A percentile compares a stretch with the other conserved stretches of the same genome.
These are phyloP conservation scores for Phycomyces nitens DNA, from an alignment of 192 early-diverging fungal species.

Conservation along the genomic window DNA sequence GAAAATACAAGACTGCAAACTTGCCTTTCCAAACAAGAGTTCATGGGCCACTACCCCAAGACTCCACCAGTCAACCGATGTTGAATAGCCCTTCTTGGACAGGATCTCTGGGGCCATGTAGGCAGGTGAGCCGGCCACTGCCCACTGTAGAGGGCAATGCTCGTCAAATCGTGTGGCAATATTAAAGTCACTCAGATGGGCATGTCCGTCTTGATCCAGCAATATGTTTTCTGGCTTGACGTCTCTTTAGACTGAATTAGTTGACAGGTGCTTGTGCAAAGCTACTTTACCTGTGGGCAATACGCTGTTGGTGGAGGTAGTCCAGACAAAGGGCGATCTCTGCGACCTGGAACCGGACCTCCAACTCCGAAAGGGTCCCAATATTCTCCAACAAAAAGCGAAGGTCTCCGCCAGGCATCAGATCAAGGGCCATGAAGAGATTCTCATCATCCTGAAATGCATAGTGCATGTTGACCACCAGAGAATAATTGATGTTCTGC, in stretches of 20 bases:
- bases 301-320: conserved; percentile 65
- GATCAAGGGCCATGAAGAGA: conserved; percentile 89
- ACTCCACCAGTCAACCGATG: conserved; percentile 73
- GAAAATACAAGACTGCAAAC: conserved; percentile 31
- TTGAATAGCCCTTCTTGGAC: conserved; percentile 47
- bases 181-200: conserved; percentile 84
- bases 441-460: conserved; percentile 95
- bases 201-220: conserved; percentile 73
- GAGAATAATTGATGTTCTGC: conserved; percentile 79
- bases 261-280: no score
- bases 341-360: conserved; percentile 69
- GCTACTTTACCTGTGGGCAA: conserved; percentile 60
- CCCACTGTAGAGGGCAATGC: conserved; percentile 62
- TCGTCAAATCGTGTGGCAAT: conserved; percentile 71
- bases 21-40: conserved; percentile 71
- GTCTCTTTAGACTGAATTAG: conserved; percentile 64
- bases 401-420: conserved; percentile 95
- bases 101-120: conserved; percentile 89
- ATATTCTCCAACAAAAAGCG: conserved; percentile 81
- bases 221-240: conserved; percentile 87
- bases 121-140: conserved; percentile 74
- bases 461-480: conserved; percentile 89
- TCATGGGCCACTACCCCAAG: conserved; percentile 78
- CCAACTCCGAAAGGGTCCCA: conserved; percentile 59
- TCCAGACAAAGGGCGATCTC: conserved; percentile 63